Percentiles rank a stretch among this genome's conserved stretches.
Evolutionary conservation across 164 flowering plant genomes (phyloP).

Genomic region (Chloranthus sessilifolius): DNA sequence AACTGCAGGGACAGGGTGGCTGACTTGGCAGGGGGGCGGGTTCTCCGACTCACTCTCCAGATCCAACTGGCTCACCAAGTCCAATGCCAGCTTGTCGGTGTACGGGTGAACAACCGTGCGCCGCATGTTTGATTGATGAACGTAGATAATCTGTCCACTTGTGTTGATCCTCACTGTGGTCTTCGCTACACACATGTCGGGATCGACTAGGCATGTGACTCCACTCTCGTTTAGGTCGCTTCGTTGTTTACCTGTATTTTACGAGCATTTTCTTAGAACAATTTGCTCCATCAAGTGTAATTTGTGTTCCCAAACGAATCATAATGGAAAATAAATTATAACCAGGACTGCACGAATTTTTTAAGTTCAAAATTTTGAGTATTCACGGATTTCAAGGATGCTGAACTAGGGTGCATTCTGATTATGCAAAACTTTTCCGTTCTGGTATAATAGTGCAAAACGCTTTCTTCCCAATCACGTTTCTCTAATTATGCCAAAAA

Average conservation of each 20-base stretch:
- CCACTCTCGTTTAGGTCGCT: conserved; percentile 8
- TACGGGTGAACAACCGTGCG: neutral
- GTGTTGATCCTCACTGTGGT: neutral
- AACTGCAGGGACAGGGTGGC: conserved; percentile 4
- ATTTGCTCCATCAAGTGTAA: too few relatives aligned
- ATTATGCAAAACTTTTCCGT: too few relatives aligned
- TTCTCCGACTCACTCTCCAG: neutral
- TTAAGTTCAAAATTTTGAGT: too few relatives aligned
- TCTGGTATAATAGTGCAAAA: too few relatives aligned
- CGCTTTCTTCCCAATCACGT: too few relatives aligned
- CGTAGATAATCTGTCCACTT: neutral
- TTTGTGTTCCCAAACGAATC: too few relatives aligned
- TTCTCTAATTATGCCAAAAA: too few relatives aligned
- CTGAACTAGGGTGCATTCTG: too few relatives aligned
- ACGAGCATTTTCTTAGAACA: too few relatives aligned
- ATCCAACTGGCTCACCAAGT: neutral
- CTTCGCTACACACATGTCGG: conserved; percentile 6
- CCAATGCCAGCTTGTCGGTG: neutral
- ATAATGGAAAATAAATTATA: too few relatives aligned
- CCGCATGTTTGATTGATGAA: neutral
- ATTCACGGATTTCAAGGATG: too few relatives aligned
- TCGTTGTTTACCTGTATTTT: conserved; percentile 7
- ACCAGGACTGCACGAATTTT: too few relatives aligned
- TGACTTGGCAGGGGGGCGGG: neutral
- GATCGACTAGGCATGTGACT: conserved; percentile 6